A percentile compares a stretch with the other conserved stretches of the same genome.
Evolutionary conservation across 306 rosid genomes (phyloP).

Genomic region (Begonia masoniana): DNA sequence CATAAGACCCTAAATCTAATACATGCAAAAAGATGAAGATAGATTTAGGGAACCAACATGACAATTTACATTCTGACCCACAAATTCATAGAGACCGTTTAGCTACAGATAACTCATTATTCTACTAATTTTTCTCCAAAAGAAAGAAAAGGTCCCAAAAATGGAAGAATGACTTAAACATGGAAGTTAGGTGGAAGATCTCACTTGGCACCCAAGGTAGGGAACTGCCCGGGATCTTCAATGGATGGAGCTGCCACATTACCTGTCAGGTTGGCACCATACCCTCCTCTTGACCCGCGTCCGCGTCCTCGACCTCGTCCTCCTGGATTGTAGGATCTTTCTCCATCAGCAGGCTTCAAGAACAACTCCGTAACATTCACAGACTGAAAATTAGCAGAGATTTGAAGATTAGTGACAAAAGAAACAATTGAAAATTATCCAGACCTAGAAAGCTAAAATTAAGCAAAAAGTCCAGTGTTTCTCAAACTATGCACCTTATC

Average conservation of each 20-base stretch:
- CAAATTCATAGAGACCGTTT: constrained; percentile 9
- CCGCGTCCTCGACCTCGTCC: constrained; percentile 81
- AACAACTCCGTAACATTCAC: constrained; percentile 65
- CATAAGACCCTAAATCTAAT: background rate
- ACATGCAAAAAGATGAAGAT: background rate
- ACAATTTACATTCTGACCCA: background rate
- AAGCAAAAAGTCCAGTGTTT: no score
- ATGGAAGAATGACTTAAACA: constrained; percentile 12
- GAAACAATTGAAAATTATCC: background rate
- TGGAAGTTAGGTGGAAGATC: constrained; percentile 13
- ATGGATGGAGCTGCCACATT: constrained; percentile 55
- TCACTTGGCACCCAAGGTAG: constrained; percentile 93
- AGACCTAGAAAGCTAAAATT: no score
- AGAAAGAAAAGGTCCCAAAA: constrained; percentile 41
- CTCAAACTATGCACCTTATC: no score
- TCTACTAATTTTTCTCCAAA: constrained; percentile 27
- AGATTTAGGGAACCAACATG: background rate
- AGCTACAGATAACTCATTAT: constrained; percentile 38
- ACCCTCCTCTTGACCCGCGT: constrained; percentile 57
- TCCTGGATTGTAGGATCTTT: constrained; percentile 46
- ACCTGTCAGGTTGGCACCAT: constrained; percentile 23
- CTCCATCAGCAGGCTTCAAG: constrained; percentile 89
- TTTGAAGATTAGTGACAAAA: background rate
- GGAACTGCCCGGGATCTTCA: constrained; percentile 86
- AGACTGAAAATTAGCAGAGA: constrained; percentile 28